Evolutionary conservation across 345 rosid genomes (phyloP), one percentile per base, ranked within the genome.

Genomic region (Aquilaria malaccensis): DNA sequence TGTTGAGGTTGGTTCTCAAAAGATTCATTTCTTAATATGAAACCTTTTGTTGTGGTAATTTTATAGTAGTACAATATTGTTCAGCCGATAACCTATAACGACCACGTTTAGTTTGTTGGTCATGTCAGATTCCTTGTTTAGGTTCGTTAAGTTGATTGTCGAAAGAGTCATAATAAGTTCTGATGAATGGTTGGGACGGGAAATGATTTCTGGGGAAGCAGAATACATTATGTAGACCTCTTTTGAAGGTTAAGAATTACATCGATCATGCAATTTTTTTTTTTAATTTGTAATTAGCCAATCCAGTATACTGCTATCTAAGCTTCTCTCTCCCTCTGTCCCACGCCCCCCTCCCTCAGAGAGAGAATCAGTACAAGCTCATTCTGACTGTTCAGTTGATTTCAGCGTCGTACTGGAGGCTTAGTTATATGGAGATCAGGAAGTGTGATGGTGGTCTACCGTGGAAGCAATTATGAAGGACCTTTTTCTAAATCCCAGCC

Each of bases 371-470:
- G 51, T 13, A 51, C 57, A 30, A 32, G 13, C 7, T 56, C 10
- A 33, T 67, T 67, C 74, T 83, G 67, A 76, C 61, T 68, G 55
- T 71, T 80, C 56, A 60, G 66, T 62, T 80, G 59, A 76, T 79
- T 76, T 67, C 97, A 95, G 99, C 89, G 94, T 52, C 92, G 99
- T 70, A 95, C 99, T 33, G 83, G 96, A 64, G 99, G 96, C 59
- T 76, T 88, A 74, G 96, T 95, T 60, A 72, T 91, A 68, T 95
- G 99, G 99, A 85, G 79, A 72, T 88, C 97, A n/a, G 97, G 99
- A 63, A 95, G 99, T 77, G 94, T 86, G 7, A 88, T 95, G 97
- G 81, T 95, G 61, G 97, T 95, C 22, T 95, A 76, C 64, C 88
- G 94, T 56, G 97, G 99, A 33, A 76, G 46, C 66, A 85, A 83